Evolutionary conservation across 352 stramenopile genomes (phyloP).

Genomic region (Pythium coloratum): DNA sequence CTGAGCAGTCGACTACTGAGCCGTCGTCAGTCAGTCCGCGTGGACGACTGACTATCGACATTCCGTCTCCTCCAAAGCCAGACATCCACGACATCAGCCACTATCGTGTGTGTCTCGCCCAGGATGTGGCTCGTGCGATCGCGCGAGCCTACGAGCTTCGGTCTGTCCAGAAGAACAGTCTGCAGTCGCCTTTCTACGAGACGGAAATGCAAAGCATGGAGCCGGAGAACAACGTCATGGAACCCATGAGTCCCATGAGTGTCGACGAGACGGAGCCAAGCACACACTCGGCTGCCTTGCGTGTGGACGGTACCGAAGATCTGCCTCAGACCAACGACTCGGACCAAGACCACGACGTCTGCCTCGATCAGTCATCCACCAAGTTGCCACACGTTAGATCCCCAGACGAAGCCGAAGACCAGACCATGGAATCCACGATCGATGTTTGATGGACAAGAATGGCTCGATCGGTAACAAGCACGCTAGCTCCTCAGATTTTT

Average conservation of each 20-base stretch:
- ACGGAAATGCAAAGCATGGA: conserved; percentile 17
- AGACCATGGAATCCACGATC: background rate
- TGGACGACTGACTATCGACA: conserved; percentile 20
- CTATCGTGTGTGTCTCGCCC: conserved; percentile 34
- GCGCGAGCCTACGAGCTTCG: conserved; percentile 32
- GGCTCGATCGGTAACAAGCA: background rate
- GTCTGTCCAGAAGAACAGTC: conserved; percentile 13
- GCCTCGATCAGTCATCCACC: background rate
- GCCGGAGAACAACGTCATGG: conserved; percentile 38
- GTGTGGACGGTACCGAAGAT: background rate
- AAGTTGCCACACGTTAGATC: background rate
- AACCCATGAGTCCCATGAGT: background rate
- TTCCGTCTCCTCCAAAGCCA: conserved; percentile 11
- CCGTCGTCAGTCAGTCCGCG: background rate
- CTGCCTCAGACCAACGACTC: conserved; percentile 29
- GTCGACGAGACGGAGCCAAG: background rate
- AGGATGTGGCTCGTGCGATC: conserved; percentile 49
- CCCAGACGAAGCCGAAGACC: conserved; percentile 1
- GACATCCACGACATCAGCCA: conserved; percentile 19
- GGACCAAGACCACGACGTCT: conserved; percentile 21
- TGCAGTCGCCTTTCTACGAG: conserved; percentile 13
- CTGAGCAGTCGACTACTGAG: background rate
- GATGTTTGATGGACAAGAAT: background rate
- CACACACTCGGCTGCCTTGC: background rate
- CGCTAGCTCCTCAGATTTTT: background rate